Base-by-base conservation (phyloP, 345 rosid genomes). In the Psidium guajava region DNA sequence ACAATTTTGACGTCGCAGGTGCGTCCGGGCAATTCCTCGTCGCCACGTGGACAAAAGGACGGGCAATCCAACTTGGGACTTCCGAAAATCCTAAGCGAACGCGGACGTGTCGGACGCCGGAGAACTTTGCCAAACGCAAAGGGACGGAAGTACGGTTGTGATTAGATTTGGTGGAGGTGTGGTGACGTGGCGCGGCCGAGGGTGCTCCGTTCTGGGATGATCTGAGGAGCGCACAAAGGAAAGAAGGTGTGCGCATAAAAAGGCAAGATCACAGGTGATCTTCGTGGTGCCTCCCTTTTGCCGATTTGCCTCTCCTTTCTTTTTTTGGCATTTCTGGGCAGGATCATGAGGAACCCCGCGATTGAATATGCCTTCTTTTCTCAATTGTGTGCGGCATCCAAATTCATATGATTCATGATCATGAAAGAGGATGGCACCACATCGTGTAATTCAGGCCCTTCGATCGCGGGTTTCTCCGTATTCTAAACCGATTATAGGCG, bases 21-120 rank as follows among this genome's bases (percentile, higher is more conserved):
- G 22, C 5, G 42, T 32, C 77, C 51, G 5, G 2, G 53, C 64
- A 36, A 84, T 84, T 36, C 82, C 32, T 11, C 20, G 40, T 50
- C 82, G 84, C 88, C 89, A 89, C 53, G 85, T 88, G 87, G 88
- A 57, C 47, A 25, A 15, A 24, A 10, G 51, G 59, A 22, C n/a
- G 25, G 59, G 36, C 32, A 25, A 8, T 25, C 85, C 85, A 49
- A n/a, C 21, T 64, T 52, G 52, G 83, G 40, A 73, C 22, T 55
- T 4, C 7, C 7, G 36, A 8, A 21, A 21, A 21, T 2, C 3
- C 10, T 32, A 4, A 16, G 44, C 44, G 44, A 22, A 16, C 18
- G 36, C 36, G 36, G 36, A 36, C 36, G 36, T 36, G 36, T n/a
- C 36, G 36, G 2, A 36, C 36, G 36, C 36, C 36, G 36, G 36